phyloP scores from a whole-genome alignment of 1,284 basidiomycete genomes.

The Naganishia sp. region DNA sequence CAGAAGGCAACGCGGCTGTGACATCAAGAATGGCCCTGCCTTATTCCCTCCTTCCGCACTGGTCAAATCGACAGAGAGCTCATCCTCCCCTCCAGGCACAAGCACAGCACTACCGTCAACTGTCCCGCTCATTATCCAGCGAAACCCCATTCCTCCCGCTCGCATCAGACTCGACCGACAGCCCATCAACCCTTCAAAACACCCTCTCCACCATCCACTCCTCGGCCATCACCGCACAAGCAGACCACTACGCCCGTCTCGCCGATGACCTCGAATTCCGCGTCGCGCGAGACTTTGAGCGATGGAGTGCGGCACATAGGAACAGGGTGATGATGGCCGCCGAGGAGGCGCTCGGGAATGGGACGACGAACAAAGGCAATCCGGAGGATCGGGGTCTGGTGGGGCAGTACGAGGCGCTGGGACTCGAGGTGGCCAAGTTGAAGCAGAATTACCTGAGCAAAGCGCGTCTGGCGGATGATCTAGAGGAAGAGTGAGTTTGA shows the following conservation, averaged over 20 bases:
- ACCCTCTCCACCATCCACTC: conserved; percentile 36
- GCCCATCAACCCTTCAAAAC: conserved; percentile 41
- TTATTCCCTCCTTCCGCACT: no score
- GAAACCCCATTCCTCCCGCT: conserved; percentile 31
- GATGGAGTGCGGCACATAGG: conserved; percentile 49
- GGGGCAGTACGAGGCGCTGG: conserved; percentile 69
- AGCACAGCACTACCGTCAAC: conserved; percentile 56
- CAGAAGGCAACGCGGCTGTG: no score
- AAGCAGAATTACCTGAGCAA: conserved; percentile 76
- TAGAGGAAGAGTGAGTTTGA: conserved; percentile 79
- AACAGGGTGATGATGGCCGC: conserved; percentile 43
- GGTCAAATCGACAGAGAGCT: conserved; percentile 20
- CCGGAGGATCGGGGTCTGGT: conserved; percentile 62
- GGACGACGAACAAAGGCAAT: conserved; percentile 60
- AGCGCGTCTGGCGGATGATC: conserved; percentile 77
- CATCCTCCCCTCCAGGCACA: conserved; percentile 61
- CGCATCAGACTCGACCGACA: conserved; percentile 45
- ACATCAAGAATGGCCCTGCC: no score
- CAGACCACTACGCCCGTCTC: conserved; percentile 45
- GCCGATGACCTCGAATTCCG: conserved; percentile 47
- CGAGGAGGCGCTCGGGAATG: conserved; percentile 56
- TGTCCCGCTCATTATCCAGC: conserved; percentile 55
- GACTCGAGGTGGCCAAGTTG: conserved; percentile 44
- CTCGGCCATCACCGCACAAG: conserved; percentile 15
- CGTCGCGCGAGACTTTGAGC: conserved; percentile 44